phyloP scores from a whole-genome alignment of 495 filamentous ascomycete genomes.

The Amorphotheca resinae region DNA sequence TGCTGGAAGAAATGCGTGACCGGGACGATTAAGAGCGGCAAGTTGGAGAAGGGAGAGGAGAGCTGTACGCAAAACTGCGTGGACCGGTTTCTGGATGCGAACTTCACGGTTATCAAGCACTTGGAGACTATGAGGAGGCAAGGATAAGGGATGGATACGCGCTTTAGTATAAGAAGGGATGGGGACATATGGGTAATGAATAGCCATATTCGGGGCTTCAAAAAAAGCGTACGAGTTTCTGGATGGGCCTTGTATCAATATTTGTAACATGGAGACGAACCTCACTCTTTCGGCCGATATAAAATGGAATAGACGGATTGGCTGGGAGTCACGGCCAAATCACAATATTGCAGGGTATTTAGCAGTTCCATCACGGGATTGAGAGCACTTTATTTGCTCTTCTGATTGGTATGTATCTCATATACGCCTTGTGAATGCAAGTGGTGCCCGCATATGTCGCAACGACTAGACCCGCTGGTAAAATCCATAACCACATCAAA shows the following conservation, averaged over 20 bases:
- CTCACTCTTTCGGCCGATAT: constrained; percentile 8
- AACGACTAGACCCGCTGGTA: constrained; percentile 11
- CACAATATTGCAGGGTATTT: constrained; percentile 1
- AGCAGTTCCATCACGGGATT: too few species aligned
- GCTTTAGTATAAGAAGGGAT: neutral
- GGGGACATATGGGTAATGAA: neutral
- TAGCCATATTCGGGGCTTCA: neutral
- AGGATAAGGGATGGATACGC: neutral
- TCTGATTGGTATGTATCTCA: constrained; percentile 20
- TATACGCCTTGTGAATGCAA: constrained; percentile 23
- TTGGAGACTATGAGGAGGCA: constrained; percentile 50
- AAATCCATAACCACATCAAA: constrained; percentile 12
- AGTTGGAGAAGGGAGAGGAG: constrained; percentile 65
- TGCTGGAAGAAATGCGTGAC: constrained; percentile 90
- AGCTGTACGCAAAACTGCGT: constrained; percentile 82
- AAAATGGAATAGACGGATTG: neutral
- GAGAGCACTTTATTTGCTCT: constrained; percentile 10
- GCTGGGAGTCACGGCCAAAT: neutral
- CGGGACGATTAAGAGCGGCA: constrained; percentile 46
- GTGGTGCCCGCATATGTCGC: constrained; percentile 7
- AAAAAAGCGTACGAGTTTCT: neutral
- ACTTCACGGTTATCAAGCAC: constrained; percentile 67
- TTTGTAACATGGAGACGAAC: neutral
- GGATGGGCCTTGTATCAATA: neutral
- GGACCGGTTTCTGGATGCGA: constrained; percentile 83